These are phyloP conservation scores for Talaromyces marneffei DNA, from an alignment of 2,329 filamentous ascomycete genomes.

Conservation along the genomic window DNA sequence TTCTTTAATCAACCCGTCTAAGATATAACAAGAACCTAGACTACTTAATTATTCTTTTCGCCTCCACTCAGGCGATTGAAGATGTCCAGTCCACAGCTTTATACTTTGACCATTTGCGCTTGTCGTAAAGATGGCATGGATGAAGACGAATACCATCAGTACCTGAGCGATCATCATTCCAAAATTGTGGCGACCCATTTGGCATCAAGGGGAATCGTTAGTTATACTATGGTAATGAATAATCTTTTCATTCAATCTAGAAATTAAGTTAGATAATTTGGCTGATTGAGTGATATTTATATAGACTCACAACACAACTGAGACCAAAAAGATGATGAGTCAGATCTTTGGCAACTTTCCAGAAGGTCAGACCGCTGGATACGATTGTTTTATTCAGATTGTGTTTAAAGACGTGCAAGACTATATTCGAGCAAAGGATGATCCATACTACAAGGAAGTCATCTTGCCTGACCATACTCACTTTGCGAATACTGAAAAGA, in stretches of 20 bases:
- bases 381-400: slow-evolving; percentile 30
- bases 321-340: background rate
- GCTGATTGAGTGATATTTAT: background rate
- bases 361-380: slow-evolving; percentile 17
- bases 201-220: background rate
- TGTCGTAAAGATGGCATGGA: slow-evolving; percentile 26
- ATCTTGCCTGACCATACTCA: slow-evolving; percentile 29
- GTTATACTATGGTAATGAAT: background rate
- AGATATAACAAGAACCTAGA: background rate
- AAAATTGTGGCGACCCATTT: background rate
- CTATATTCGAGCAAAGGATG: slow-evolving; percentile 26
- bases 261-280: background rate
- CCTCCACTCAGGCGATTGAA: background rate
- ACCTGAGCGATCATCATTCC: slow-evolving; percentile 17
- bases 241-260: background rate
- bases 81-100: background rate
- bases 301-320: background rate
- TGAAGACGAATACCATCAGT: slow-evolving; percentile 26
- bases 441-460: slow-evolving; percentile 24
- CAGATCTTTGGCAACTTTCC: background rate
- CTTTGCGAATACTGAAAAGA: slow-evolving; percentile 23
- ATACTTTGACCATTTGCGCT: slow-evolving; percentile 24
- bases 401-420: slow-evolving; percentile 27
- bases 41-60: background rate
- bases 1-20: background rate